These are phyloP conservation scores for Trichophyton mentagrophytes DNA, from an alignment of 2,329 filamentous ascomycete species.

Conservation along the genomic window DNA sequence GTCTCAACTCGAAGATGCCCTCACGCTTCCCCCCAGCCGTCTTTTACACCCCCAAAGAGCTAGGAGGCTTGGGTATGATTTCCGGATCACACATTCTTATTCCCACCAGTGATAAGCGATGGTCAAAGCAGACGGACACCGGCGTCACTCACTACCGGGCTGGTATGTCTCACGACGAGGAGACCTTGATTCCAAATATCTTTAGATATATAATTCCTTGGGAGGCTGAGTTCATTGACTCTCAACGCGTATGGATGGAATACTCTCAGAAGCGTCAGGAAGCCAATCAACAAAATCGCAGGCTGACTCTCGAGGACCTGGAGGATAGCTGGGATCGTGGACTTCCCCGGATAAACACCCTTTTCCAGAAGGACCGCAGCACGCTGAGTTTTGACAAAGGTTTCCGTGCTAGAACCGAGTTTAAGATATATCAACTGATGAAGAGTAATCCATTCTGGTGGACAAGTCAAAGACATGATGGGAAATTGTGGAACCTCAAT, in stretches of 20 bases:
- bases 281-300: constrained; percentile 91
- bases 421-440: constrained; percentile 98
- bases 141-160: constrained; percentile 94
- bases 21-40: constrained; percentile 96
- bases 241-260: constrained; percentile 96
- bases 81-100: constrained; percentile 97
- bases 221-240: constrained; percentile 98
- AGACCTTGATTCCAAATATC: constrained; percentile 95
- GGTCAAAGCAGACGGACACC: constrained; percentile 95
- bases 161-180: constrained; percentile 96
- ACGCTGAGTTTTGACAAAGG: constrained; percentile 98
- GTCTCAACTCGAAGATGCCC: constrained; percentile 98
- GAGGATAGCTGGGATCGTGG: constrained; percentile 98
- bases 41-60: constrained; percentile 96
- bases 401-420: constrained; percentile 87
- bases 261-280: constrained; percentile 97
- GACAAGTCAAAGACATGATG: constrained; percentile 94
- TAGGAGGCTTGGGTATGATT: constrained; percentile 96
- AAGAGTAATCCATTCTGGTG: constrained; percentile 99
- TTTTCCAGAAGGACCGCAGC: constrained; percentile 97
- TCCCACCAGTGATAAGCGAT: constrained; percentile 91
- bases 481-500: constrained; percentile 94
- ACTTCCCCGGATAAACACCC: constrained; percentile 91
- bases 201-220: constrained; percentile 99
- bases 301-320: constrained; percentile 85